Percentiles rank a stretch among this genome's conserved stretches.
Evolutionary conservation across 2,329 filamentous ascomycete species (phyloP).

Genomic region (Xylaria multiplex): DNA sequence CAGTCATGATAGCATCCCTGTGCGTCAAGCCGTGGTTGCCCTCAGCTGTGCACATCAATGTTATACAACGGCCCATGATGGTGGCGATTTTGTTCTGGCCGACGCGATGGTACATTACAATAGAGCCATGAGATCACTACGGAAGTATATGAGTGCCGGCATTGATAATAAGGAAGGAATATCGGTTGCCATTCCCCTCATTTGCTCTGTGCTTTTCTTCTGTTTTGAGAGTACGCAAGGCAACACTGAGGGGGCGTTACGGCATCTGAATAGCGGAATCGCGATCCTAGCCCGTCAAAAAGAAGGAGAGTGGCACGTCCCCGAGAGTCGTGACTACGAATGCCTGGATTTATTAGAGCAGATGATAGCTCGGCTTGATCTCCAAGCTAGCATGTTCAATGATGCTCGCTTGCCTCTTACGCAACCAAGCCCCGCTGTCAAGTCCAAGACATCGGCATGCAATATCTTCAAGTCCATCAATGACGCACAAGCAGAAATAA

Average conservation of each 20-base stretch:
- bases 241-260: constrained; percentile 13
- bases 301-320: not conserved
- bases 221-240: constrained; percentile 25
- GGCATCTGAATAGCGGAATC: constrained; percentile 19
- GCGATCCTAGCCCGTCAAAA: constrained; percentile 14
- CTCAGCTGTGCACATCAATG: constrained; percentile 22
- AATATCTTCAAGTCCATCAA: constrained; percentile 9
- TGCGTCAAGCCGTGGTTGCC: constrained; percentile 24
- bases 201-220: constrained; percentile 25
- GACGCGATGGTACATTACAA: constrained; percentile 17
- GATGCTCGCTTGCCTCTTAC: constrained; percentile 13
- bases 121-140: constrained; percentile 25
- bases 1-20: constrained; percentile 13
- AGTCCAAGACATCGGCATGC: not conserved
- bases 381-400: constrained; percentile 28
- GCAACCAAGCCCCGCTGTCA: not conserved
- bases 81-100: not conserved
- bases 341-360: constrained; percentile 12
- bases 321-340: not conserved
- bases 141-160: constrained; percentile 20
- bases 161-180: constrained; percentile 11
- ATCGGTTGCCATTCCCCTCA: constrained; percentile 12
- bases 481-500: constrained; percentile 19
- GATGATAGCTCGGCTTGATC: constrained; percentile 19
- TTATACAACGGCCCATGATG: constrained; percentile 1